phyloP scores from a whole-genome alignment of 331 rosid species.

The Rhamnella rubrinervis region DNA sequence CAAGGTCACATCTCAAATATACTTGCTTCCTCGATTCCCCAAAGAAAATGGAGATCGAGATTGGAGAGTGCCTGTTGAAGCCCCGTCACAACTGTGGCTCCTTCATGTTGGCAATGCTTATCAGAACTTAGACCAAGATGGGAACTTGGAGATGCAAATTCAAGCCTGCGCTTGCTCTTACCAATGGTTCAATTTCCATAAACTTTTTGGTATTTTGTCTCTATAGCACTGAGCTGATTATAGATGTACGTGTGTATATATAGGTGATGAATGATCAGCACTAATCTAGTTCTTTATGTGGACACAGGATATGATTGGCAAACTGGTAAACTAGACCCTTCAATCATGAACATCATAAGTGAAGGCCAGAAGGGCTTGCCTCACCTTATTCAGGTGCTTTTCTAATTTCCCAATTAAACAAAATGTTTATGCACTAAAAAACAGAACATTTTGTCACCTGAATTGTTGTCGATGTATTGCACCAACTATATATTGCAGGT shows the following conservation, averaged over 20 bases:
- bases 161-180: conserved; percentile 85
- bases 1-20: conserved; percentile 61
- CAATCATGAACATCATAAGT: conserved; percentile 59
- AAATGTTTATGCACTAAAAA: background rate
- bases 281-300: background rate
- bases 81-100: conserved; percentile 76
- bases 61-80: conserved; percentile 74
- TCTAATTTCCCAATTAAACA: background rate
- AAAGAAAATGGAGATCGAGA: conserved; percentile 37
- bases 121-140: conserved; percentile 35
- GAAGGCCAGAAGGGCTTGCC: conserved; percentile 55
- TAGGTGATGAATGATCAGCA: too few relatives aligned
- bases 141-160: conserved; percentile 53
- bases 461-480: background rate
- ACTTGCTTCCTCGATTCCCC: conserved; percentile 69
- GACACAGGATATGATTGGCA: conserved; percentile 80
- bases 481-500: conserved; percentile 49
- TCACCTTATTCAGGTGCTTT: conserved; percentile 66
- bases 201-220: conserved; percentile 53
- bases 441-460: too few relatives aligned
- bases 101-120: conserved; percentile 87
- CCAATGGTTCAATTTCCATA: conserved; percentile 86
- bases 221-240: too few relatives aligned
- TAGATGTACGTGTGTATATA: too few relatives aligned
- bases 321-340: conserved; percentile 71